Evolutionary conservation across 495 filamentous ascomycete species (phyloP).

Genomic region (Neurospora pannonica): DNA sequence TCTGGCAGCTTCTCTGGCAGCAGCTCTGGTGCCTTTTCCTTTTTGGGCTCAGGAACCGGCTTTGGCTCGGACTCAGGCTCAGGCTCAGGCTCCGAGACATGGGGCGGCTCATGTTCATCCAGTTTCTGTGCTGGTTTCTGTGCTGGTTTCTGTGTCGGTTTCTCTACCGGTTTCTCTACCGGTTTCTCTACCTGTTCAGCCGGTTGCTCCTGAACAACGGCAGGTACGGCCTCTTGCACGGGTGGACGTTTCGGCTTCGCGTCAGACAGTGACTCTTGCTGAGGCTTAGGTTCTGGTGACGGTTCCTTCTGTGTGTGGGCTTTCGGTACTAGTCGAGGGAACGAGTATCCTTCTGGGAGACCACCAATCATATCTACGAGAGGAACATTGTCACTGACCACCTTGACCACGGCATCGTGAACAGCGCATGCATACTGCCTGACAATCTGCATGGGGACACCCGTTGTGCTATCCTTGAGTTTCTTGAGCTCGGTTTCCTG

Average conservation of each 20-base stretch:
- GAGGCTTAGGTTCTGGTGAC: slow-evolving; percentile 1
- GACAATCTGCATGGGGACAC: slow-evolving; percentile 13
- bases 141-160: not conserved
- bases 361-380: slow-evolving; percentile 25
- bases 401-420: slow-evolving; percentile 22
- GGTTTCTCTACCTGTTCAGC: not conserved
- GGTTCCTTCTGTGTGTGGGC: not conserved
- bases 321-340: slow-evolving; percentile 11
- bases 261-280: not conserved
- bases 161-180: not conserved
- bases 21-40: not conserved
- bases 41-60: not conserved
- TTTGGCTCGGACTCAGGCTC: not conserved
- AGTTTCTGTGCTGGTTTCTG: not conserved
- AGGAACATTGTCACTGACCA: slow-evolving; percentile 24
- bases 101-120: not conserved
- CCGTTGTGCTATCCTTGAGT: slow-evolving; percentile 19
- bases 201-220: not conserved
- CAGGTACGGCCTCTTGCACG: not conserved
- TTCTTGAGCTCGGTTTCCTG: slow-evolving; percentile 31
- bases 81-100: not conserved
- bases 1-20: not conserved
- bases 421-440: slow-evolving; percentile 25
- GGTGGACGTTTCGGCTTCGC: not conserved
- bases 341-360: slow-evolving; percentile 18